Evolutionary conservation across 2,329 filamentous ascomycete genomes (phyloP).

Genomic region (Claviceps arundinis): DNA sequence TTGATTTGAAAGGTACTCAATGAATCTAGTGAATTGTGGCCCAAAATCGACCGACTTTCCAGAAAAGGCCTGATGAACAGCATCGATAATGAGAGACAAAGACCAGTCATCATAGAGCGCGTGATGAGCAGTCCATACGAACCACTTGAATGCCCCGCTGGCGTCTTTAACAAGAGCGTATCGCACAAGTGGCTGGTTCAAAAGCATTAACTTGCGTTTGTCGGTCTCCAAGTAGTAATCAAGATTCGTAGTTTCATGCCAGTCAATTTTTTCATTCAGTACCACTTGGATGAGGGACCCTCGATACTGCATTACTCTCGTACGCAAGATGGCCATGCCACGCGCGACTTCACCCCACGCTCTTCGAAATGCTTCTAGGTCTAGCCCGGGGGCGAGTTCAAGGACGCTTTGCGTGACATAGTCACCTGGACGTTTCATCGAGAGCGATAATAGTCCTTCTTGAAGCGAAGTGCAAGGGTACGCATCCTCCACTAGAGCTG

Average conservation of each 20-base stretch:
- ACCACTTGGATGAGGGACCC: conserved; percentile 31
- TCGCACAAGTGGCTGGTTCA: conserved; percentile 27
- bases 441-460: conserved; percentile 24
- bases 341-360: conserved; percentile 8
- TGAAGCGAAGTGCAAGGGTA: conserved; percentile 25
- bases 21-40: conserved; percentile 9
- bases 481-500: neutral
- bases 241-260: conserved; percentile 13
- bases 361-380: conserved; percentile 1
- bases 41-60: neutral
- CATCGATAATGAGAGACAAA: conserved; percentile 30
- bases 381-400: conserved; percentile 4
- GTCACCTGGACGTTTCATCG: conserved; percentile 16
- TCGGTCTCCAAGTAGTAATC: conserved; percentile 23
- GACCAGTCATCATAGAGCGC: conserved; percentile 36
- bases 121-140: conserved; percentile 29
- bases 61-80: conserved; percentile 10
- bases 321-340: conserved; percentile 24
- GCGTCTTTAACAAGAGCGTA: conserved; percentile 23
- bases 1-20: neutral
- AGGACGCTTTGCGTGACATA: conserved; percentile 18
- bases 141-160: conserved; percentile 23
- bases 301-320: conserved; percentile 30
- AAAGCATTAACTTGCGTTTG: conserved; percentile 20
- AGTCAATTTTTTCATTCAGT: conserved; percentile 20